Conservation (phyloP, 371 early-diverging fungal species). For the Umbelopsis sp. region DNA sequence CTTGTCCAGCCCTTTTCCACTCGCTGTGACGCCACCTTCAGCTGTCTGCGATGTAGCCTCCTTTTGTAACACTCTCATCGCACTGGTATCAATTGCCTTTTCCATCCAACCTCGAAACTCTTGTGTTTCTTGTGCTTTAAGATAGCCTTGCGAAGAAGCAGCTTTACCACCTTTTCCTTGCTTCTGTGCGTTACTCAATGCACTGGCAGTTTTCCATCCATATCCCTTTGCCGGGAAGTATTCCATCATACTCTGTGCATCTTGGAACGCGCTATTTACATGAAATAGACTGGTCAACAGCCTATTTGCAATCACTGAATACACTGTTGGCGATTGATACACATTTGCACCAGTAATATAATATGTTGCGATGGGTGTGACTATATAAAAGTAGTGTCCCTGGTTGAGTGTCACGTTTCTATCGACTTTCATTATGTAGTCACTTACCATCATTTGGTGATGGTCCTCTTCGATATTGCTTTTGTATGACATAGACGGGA, state of each 20-base stretch:
- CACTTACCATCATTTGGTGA: constrained; percentile 57
- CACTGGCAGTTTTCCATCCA: constrained; percentile 61
- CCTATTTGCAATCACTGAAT: constrained; percentile 81
- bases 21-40: not conserved
- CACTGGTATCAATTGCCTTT: constrained; percentile 49
- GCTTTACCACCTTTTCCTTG: constrained; percentile 11
- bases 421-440: too few relatives aligned
- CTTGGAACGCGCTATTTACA: constrained; percentile 73
- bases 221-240: constrained; percentile 81
- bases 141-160: constrained; percentile 1
- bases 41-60: constrained; percentile 4
- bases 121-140: constrained; percentile 43
- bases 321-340: constrained; percentile 90
- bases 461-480: constrained; percentile 71
- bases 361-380: constrained; percentile 76
- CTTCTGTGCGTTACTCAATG: constrained; percentile 3
- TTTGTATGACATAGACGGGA: constrained; percentile 87
- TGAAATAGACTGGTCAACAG: constrained; percentile 72
- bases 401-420: not conserved
- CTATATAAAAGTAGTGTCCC: constrained; percentile 26
- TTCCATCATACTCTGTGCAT: constrained; percentile 63
- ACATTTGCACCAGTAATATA: constrained; percentile 91
- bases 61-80: constrained; percentile 34
- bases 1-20: constrained; percentile 4
- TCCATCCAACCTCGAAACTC: constrained; percentile 50